A percentile compares a stretch with the other conserved stretches of the same genome.
Evolutionary conservation across 2,329 filamentous ascomycete genomes (phyloP).

Genomic region (Sphaceloma murrayae): DNA sequence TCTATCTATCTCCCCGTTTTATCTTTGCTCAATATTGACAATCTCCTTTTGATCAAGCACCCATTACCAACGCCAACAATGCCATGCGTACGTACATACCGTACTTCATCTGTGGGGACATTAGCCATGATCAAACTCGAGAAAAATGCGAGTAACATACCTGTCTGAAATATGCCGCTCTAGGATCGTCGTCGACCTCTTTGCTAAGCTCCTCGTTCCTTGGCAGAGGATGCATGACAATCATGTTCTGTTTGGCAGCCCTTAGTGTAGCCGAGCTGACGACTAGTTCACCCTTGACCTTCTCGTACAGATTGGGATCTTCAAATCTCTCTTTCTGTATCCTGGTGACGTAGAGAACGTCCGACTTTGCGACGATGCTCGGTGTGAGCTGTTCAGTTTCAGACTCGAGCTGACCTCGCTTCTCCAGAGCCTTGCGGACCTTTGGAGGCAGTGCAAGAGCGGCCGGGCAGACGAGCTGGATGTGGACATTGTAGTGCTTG

Average conservation of each 20-base stretch:
- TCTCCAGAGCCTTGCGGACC: conserved; percentile 61
- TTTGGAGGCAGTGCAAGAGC: conserved; percentile 66
- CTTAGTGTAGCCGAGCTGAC: conserved; percentile 86
- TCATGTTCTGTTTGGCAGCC: conserved; percentile 83
- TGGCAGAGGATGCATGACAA: conserved; percentile 91
- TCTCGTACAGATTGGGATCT: conserved; percentile 70
- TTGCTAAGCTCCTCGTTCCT: conserved; percentile 87
- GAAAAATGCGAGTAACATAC: conserved; percentile 47
- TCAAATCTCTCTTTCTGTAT: conserved; percentile 94
- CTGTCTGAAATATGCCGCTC: conserved; percentile 98
- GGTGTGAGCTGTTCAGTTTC: conserved; percentile 73
- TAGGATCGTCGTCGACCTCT: conserved; percentile 94
- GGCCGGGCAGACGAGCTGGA: conserved; percentile 82
- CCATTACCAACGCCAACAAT: conserved; percentile 86
- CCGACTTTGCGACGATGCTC: conserved; percentile 74
- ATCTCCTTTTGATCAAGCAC: conserved; percentile 26
- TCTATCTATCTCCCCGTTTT: background rate
- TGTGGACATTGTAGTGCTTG: conserved; percentile 86
- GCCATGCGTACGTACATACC: conserved; percentile 98
- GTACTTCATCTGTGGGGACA: conserved; percentile 70
- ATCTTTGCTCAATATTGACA: background rate
- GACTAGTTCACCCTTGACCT: conserved; percentile 77
- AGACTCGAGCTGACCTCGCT: conserved; percentile 64
- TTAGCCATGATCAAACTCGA: conserved; percentile 34
- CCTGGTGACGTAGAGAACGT: conserved; percentile 93